Evolutionary conservation across 140 eudicot genomes (phyloP).

Genomic region (Oenanthe javanica): DNA sequence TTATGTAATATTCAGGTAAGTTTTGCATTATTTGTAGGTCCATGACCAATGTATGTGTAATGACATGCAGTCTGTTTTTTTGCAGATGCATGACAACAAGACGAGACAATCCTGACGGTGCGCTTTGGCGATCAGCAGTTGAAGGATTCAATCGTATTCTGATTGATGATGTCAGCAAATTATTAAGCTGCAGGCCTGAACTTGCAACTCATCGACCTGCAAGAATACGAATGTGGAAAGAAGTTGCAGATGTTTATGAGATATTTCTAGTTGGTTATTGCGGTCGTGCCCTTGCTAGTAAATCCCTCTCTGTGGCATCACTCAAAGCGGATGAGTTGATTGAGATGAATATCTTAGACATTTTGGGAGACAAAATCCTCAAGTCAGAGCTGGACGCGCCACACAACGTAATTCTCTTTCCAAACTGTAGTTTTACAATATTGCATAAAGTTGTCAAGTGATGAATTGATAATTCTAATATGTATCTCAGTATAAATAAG

Average conservation of each 20-base stretch:
- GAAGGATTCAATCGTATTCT: slow-evolving; percentile 80
- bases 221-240: slow-evolving; percentile 90
- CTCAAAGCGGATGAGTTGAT: slow-evolving; percentile 69
- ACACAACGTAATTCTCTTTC: slow-evolving; percentile 52
- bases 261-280: slow-evolving; percentile 88
- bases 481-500: neutral
- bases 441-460: neutral
- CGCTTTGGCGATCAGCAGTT: slow-evolving; percentile 93
- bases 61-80: neutral
- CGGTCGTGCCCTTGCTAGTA: slow-evolving; percentile 90
- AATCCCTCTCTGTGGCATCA: slow-evolving; percentile 44
- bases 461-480: neutral
- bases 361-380: slow-evolving; percentile 76
- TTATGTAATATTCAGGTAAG: neutral
- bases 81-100: slow-evolving; percentile 97
- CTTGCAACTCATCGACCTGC: slow-evolving; percentile 36
- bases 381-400: slow-evolving; percentile 71
- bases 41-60: neutral
- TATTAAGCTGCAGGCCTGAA: slow-evolving; percentile 24
- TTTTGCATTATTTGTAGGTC: slow-evolving; percentile 2
- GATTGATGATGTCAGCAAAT: slow-evolving; percentile 50
- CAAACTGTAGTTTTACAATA: neutral
- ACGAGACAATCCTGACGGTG: slow-evolving; percentile 89
- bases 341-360: slow-evolving; percentile 78
- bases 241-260: slow-evolving; percentile 93